Percentiles rank a stretch among this genome's conserved stretches.
phyloP scores from a whole-genome alignment of 1,284 basidiomycete species.

The Marasmius fiardii region DNA sequence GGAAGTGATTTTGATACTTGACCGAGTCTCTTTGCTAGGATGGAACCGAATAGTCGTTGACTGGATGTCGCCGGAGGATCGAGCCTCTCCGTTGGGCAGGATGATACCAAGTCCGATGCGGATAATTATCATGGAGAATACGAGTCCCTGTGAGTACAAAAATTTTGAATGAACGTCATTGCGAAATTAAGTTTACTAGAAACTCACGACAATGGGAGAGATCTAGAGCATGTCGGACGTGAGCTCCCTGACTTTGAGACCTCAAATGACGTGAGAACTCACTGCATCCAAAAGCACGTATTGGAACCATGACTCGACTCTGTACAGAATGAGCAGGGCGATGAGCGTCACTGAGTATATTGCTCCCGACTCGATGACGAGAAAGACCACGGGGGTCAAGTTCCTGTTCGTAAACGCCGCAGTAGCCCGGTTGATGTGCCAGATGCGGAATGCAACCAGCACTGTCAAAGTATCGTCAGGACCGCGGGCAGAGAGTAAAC shows the following conservation, averaged over 20 bases:
- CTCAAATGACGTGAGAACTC: slow-evolving; percentile 8
- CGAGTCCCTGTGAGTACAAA: slow-evolving; percentile 21
- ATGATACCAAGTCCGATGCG: slow-evolving; percentile 30
- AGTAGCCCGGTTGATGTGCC: slow-evolving; percentile 18
- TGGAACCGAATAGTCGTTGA: too few species aligned
- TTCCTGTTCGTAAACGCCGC: slow-evolving; percentile 18
- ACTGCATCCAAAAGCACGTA: slow-evolving; percentile 39
- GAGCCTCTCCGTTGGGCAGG: slow-evolving; percentile 13
- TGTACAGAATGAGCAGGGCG: slow-evolving; percentile 30
- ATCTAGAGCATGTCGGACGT: slow-evolving; percentile 15
- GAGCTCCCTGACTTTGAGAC: neutral
- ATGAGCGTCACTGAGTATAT: slow-evolving; percentile 34
- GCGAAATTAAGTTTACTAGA: neutral
- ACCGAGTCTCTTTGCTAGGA: too few species aligned
- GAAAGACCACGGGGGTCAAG: slow-evolving; percentile 28
- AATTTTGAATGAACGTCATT: neutral
- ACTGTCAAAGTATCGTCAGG: too few species aligned
- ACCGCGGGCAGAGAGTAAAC: slow-evolving; percentile 27
- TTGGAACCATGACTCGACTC: slow-evolving; percentile 30
- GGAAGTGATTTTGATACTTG: too few species aligned
- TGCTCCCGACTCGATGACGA: slow-evolving; percentile 40
- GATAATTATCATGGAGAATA: slow-evolving; percentile 33
- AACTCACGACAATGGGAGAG: slow-evolving; percentile 29
- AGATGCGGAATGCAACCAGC: too few species aligned
- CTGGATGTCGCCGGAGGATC: neutral